Evolutionary conservation across 1,139 yeast genomes (phyloP).

Genomic region (Candida sp.): DNA sequence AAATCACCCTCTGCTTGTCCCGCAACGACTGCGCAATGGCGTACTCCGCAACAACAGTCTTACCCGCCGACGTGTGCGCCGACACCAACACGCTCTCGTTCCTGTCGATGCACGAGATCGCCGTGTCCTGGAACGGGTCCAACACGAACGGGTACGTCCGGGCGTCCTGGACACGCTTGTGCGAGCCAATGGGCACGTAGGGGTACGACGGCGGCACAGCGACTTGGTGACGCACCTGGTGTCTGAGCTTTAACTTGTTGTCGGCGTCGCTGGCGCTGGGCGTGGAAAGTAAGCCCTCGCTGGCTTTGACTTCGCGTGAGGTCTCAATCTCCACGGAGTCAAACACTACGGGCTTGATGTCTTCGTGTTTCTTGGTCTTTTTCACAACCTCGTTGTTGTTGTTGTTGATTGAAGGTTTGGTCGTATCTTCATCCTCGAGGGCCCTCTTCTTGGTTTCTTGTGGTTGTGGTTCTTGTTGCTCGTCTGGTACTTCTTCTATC

Average conservation of each 20-base stretch:
- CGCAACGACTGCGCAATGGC: slow-evolving; percentile 95
- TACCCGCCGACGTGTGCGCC: slow-evolving; percentile 99
- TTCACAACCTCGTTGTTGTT: slow-evolving; percentile 10
- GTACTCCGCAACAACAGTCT: slow-evolving; percentile 98
- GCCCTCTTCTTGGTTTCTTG: slow-evolving; percentile 10
- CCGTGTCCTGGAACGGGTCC: slow-evolving; percentile 97
- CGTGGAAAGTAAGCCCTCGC: slow-evolving; percentile 65
- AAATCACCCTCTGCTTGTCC: slow-evolving; percentile 92
- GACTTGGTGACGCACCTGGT: slow-evolving; percentile 97
- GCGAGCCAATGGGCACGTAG: slow-evolving; percentile 87
- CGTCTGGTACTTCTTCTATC: slow-evolving; percentile 16
- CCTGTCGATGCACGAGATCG: slow-evolving; percentile 92
- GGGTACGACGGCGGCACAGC: slow-evolving; percentile 94
- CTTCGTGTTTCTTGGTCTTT: slow-evolving; percentile 25
- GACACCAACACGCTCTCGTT: slow-evolving; percentile 97
- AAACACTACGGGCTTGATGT: slow-evolving; percentile 72
- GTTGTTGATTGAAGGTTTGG: slow-evolving; percentile 13
- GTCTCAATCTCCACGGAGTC: slow-evolving; percentile 94
- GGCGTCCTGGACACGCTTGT: slow-evolving; percentile 74
- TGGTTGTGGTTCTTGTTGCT: slow-evolving; percentile 9
- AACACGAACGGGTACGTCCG: slow-evolving; percentile 89
- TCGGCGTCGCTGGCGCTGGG: slow-evolving; percentile 38
- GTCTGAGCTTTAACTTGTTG: slow-evolving; percentile 74
- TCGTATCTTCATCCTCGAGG: slow-evolving; percentile 8
- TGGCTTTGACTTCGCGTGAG: slow-evolving; percentile 82